Conservation (phyloP, 345 rosid genomes). For the Erucastrum elatum region DNA sequence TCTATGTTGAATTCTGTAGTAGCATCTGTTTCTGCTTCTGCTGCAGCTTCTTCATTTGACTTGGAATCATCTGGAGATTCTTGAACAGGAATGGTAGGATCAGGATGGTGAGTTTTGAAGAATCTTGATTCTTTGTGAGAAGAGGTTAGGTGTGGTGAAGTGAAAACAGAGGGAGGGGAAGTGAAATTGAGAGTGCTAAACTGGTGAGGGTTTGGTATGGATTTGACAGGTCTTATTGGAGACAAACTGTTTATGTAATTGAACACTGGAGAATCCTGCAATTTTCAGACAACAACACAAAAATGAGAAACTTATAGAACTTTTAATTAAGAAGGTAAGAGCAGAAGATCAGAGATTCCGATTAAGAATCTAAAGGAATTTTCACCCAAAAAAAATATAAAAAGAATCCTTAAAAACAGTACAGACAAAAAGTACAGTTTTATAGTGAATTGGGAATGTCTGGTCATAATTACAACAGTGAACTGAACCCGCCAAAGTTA, state of each 20-base stretch:
- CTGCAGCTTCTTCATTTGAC: slow-evolving; percentile 28
- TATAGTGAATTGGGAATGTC: background rate
- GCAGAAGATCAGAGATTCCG: slow-evolving; percentile 8
- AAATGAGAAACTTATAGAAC: background rate
- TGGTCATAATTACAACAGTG: background rate
- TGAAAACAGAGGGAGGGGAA: slow-evolving; percentile 80
- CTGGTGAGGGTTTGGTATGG: slow-evolving; percentile 57
- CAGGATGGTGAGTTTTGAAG: slow-evolving; percentile 50
- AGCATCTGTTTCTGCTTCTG: slow-evolving; percentile 40
- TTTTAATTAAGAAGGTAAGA: background rate
- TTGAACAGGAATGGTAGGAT: slow-evolving; percentile 40
- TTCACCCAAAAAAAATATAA: background rate
- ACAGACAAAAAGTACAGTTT: slow-evolving; percentile 1
- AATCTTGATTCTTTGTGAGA: slow-evolving; percentile 84
- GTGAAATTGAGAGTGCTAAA: slow-evolving; percentile 70
- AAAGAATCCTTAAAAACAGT: slow-evolving; percentile 2
- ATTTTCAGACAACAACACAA: background rate
- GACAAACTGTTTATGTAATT: slow-evolving; percentile 88
- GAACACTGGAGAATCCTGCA: slow-evolving; percentile 96
- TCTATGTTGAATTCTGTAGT: slow-evolving; percentile 35
- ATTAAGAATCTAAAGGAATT: background rate
- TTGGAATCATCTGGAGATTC: slow-evolving; percentile 35
- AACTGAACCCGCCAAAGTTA: slow-evolving; percentile 7
- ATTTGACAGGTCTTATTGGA: slow-evolving; percentile 86
- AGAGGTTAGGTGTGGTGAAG: slow-evolving; percentile 80